Base-by-base conservation (phyloP, 805 yeast species). In the Maudiozyma turicensis region DNA sequence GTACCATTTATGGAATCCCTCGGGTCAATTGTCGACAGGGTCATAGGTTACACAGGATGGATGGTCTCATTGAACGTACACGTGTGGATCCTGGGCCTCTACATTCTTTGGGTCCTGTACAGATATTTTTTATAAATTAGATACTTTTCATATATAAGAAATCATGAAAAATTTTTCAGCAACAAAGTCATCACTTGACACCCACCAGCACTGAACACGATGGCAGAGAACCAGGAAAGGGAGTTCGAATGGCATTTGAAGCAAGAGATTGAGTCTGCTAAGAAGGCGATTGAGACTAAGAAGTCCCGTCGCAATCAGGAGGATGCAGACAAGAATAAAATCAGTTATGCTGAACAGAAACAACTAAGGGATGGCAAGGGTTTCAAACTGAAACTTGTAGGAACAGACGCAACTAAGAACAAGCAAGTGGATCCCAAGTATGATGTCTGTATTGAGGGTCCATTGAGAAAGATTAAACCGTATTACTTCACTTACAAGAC, bases 401-500 rank as follows among this genome's bases (percentile, higher is more conserved):
- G 59, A 10, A 54, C 57, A 5, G 58, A 59, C 35, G 65, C 60
- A 35, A 62, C 69, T 5, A 68, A 77, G 40, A 66, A 66, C 44
- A 81, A 78, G 53, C 83, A 80, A 56, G 81, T 75, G 48, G 72
- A 78, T 1, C 81, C 80, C 31, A 83, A 79, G 1, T 80, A 81
- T 3, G 65, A 73, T 30, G 83, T 82, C 57, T 55, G 59, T 0
- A 67, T 82, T 3, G 81, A 78, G 15, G 86, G 85, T 0, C 69
- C 77, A 2, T 68, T 86, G 46, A 69, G 97, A 43, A 71, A 84
- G 52, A 86, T 93, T 2, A 73, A 80, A 1, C 98, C 99, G 0
- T 93, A 93, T 63, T 85, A 74, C 60, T 91, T 79, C 71, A 89
- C 95, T 0, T 91, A 93, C 61, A 72, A 87, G 66, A 93, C 99